Conservation (phyloP, 192 early-diverging fungal species). For the Rhizophagus clarus region DNA sequence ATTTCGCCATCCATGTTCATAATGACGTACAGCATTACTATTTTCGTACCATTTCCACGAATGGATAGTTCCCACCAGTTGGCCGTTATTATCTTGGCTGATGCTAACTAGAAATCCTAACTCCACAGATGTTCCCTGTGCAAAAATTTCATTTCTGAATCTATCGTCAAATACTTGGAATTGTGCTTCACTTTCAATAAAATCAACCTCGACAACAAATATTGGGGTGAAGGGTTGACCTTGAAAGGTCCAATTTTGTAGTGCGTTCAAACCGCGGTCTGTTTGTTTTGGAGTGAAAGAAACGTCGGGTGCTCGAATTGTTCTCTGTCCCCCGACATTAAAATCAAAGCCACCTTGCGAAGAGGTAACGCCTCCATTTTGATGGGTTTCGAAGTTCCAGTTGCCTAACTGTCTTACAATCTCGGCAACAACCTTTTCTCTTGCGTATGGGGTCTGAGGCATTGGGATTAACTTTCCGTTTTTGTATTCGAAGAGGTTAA, state of each 20-base stretch:
- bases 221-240: slow-evolving; percentile 29
- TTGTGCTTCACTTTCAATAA: neutral
- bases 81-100: neutral
- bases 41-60: slow-evolving; percentile 1
- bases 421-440: neutral
- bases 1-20: slow-evolving; percentile 17
- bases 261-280: neutral
- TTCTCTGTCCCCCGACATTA: slow-evolving; percentile 18
- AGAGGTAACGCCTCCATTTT: slow-evolving; percentile 27
- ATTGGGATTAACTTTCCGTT: slow-evolving; percentile 11
- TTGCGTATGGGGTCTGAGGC: neutral
- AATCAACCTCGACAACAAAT: slow-evolving; percentile 27
- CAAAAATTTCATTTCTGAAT: slow-evolving; percentile 21
- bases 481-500: slow-evolving; percentile 1
- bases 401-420: slow-evolving; percentile 12
- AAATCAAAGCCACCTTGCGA: slow-evolving; percentile 5
- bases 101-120: slow-evolving; percentile 5
- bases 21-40: neutral
- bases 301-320: slow-evolving; percentile 18
- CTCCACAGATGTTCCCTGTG: neutral
- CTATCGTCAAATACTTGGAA: slow-evolving; percentile 9
- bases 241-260: slow-evolving; percentile 22
- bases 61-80: neutral
- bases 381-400: slow-evolving; percentile 32
- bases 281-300: slow-evolving; percentile 11